Percentiles rank a stretch among this genome's conserved stretches.
These are phyloP conservation scores for Hanseniaspora lindneri DNA, from an alignment of 805 yeast genomes.

Conservation along the genomic window DNA sequence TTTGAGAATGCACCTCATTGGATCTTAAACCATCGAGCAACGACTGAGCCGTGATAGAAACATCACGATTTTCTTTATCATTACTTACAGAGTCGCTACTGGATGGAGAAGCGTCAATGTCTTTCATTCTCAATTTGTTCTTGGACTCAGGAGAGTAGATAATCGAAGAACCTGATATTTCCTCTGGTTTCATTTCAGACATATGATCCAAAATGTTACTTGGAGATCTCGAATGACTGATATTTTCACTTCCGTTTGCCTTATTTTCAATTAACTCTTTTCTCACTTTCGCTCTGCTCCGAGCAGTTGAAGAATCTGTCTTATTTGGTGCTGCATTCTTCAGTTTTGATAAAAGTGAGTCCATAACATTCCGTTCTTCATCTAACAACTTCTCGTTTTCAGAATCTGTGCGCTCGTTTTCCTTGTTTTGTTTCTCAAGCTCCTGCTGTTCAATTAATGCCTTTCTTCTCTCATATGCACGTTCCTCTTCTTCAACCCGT, in stretches of 20 bases:
- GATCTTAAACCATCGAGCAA: constrained; percentile 51
- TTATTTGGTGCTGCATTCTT: constrained; percentile 75
- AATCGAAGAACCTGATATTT: constrained; percentile 23
- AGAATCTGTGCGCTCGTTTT: constrained; percentile 13
- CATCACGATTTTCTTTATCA: constrained; percentile 16
- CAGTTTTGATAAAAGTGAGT: constrained; percentile 69
- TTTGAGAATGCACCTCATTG: constrained; percentile 21
- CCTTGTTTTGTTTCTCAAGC: constrained; percentile 20
- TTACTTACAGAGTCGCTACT: background rate
- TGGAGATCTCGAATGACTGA: constrained; percentile 15
- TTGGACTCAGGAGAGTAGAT: constrained; percentile 25
- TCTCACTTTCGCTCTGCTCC: constrained; percentile 67
- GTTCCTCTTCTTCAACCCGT: constrained; percentile 69
- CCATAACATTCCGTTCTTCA: constrained; percentile 49
- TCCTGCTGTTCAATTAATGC: constrained; percentile 34
- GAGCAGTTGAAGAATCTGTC: constrained; percentile 58
- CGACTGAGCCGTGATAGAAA: constrained; percentile 44
- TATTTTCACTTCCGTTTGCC: constrained; percentile 1
- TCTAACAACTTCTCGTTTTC: constrained; percentile 14
- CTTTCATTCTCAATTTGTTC: background rate
- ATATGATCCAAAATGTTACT: constrained; percentile 13
- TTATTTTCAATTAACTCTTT: constrained; percentile 34
- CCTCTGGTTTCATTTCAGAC: constrained; percentile 20
- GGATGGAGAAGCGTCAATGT: constrained; percentile 14
- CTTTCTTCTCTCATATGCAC: constrained; percentile 65